phyloP scores from a whole-genome alignment of 352 stramenopile species.

The Bremia lactucae region DNA sequence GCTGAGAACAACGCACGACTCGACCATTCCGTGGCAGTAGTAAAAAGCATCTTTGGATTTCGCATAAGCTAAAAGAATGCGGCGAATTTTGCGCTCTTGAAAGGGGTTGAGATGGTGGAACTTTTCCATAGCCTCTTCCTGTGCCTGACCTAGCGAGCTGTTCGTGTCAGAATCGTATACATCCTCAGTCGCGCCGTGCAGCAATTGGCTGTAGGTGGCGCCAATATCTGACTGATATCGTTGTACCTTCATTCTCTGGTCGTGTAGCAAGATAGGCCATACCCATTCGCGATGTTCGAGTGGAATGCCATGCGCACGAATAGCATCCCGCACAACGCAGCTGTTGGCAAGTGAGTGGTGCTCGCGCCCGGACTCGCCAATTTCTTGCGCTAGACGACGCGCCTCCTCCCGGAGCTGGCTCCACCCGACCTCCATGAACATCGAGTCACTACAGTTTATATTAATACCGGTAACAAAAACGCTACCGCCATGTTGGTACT shows the following conservation, averaged over 20 bases:
- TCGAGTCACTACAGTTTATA: too few relatives aligned
- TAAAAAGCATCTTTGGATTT: constrained; percentile 73
- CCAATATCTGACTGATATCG: constrained; percentile 30
- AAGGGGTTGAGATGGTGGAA: constrained; percentile 74
- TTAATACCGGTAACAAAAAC: too few relatives aligned
- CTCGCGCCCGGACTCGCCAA: constrained; percentile 48
- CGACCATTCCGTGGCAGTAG: constrained; percentile 76
- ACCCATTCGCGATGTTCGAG: constrained; percentile 66
- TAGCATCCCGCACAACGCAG: constrained; percentile 31
- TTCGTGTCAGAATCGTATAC: constrained; percentile 23
- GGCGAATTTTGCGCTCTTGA: constrained; percentile 76
- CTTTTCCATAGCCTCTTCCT: constrained; percentile 69
- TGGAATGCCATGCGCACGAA: constrained; percentile 49
- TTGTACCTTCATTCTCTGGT: constrained; percentile 52
- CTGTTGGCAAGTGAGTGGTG: constrained; percentile 54
- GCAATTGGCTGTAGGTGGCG: constrained; percentile 41
- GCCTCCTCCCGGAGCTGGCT: constrained; percentile 53
- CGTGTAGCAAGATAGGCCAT: constrained; percentile 63
- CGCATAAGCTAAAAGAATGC: constrained; percentile 62
- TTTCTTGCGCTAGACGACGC: constrained; percentile 34
- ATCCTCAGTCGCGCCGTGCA: constrained; percentile 25
- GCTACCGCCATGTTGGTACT: too few relatives aligned
- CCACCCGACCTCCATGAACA: constrained; percentile 40
- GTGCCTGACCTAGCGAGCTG: constrained; percentile 47
- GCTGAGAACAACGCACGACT: constrained; percentile 66